Conservation (phyloP, 345 rosid species). For the Balakata baccata region DNA sequence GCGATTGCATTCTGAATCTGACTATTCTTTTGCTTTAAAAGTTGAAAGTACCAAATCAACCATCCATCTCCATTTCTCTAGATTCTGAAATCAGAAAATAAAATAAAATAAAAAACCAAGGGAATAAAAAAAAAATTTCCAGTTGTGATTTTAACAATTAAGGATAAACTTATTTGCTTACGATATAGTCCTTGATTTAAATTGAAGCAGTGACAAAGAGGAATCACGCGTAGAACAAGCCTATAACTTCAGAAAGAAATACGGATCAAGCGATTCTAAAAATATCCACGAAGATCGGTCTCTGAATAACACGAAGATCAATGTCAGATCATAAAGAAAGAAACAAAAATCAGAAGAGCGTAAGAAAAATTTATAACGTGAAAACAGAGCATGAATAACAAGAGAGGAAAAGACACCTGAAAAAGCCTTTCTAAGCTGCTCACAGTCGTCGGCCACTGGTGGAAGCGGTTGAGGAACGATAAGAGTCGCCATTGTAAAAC, state of each 20-base stretch:
- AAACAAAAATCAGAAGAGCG: constrained; percentile 10
- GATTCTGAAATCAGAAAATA: too few relatives aligned
- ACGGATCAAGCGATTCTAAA: not conserved
- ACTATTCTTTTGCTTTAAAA: not conserved
- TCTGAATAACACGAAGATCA: constrained; percentile 2
- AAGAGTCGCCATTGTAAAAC: constrained; percentile 51
- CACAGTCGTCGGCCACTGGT: constrained; percentile 55
- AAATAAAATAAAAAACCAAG: too few relatives aligned
- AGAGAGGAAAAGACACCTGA: constrained; percentile 34
- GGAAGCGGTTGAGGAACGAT: constrained; percentile 48
- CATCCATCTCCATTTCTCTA: not conserved
- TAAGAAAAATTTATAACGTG: not conserved
- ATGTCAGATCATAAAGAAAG: constrained; percentile 4
- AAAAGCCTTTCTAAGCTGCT: constrained; percentile 66
- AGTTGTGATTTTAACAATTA: too few relatives aligned
- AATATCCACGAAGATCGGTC: not conserved
- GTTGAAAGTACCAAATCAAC: not conserved
- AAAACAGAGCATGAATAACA: constrained; percentile 1
- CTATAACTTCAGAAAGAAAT: not conserved
- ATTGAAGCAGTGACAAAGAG: too few relatives aligned
- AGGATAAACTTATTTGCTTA: not conserved
- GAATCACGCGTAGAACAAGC: not conserved
- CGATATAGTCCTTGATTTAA: not conserved
- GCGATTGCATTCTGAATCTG: not conserved
- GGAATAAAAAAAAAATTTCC: too few relatives aligned